These are phyloP conservation scores for Boechera retrofracta DNA, from an alignment of 345 rosid genomes.

Conservation along the genomic window DNA sequence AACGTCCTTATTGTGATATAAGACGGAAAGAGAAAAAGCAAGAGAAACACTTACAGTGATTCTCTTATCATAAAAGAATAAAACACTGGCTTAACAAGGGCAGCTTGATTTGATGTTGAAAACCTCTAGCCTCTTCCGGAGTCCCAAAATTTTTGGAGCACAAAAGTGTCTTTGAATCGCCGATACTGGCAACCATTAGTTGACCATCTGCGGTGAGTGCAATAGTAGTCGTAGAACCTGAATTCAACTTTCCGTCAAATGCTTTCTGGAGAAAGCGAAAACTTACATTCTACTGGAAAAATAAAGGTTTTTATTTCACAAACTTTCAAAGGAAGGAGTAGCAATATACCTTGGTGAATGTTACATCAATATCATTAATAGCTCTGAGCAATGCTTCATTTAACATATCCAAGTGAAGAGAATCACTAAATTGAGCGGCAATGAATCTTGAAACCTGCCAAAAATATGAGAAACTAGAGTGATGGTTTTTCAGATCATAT, in stretches of 20 bases:
- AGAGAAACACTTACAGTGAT: too few species aligned
- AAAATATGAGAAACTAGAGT: too few species aligned
- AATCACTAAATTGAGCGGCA: slow-evolving; percentile 55
- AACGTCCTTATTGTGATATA: too few species aligned
- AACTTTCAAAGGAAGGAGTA: too few species aligned
- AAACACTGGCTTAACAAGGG: background rate
- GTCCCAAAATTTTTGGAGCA: slow-evolving; percentile 80
- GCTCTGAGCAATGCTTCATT: slow-evolving; percentile 70
- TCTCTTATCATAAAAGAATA: background rate
- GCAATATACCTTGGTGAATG: slow-evolving; percentile 61
- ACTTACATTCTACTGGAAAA: too few species aligned
- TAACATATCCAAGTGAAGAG: slow-evolving; percentile 61
- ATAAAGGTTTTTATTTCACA: too few species aligned
- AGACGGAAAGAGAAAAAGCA: too few species aligned
- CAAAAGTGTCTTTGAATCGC: slow-evolving; percentile 62
- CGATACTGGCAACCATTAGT: slow-evolving; percentile 81
- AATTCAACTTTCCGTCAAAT: slow-evolving; percentile 45
- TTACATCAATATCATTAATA: slow-evolving; percentile 78
- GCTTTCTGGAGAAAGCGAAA: too few species aligned
- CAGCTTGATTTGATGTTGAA: slow-evolving; percentile 12
- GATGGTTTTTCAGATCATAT: too few species aligned
- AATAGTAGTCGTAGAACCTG: slow-evolving; percentile 88
- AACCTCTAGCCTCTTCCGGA: slow-evolving; percentile 85
- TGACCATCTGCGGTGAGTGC: slow-evolving; percentile 74
- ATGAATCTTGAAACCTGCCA: slow-evolving; percentile 62